A percentile compares a stretch with the other conserved stretches of the same genome.
phyloP scores from a whole-genome alignment of 345 rosid genomes.

The Rhodomyrtus tomentosa region DNA sequence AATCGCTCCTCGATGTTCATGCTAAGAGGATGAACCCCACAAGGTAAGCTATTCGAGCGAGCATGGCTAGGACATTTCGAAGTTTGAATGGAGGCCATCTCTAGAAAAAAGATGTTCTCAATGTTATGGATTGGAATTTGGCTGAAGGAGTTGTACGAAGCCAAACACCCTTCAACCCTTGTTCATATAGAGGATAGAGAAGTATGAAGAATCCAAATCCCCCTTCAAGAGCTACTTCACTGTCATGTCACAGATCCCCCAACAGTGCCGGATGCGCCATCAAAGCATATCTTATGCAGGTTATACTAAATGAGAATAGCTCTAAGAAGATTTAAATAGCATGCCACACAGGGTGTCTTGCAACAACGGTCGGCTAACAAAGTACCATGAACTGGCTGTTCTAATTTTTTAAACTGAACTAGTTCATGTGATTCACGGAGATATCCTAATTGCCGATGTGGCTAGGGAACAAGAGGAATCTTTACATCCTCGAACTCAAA shows the following conservation, averaged over 20 bases:
- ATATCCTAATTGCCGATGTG: not conserved
- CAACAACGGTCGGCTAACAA: not conserved
- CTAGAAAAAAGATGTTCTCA: not conserved
- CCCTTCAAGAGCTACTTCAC: not conserved
- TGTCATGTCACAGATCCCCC: not conserved
- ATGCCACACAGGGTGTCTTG: not conserved
- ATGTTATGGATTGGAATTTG: not conserved
- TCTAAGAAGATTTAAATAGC: not conserved
- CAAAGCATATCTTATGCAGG: not conserved
- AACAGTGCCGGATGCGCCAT: not conserved
- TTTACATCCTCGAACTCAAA: not conserved
- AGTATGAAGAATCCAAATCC: not conserved
- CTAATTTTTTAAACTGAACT: not conserved
- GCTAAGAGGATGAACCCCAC: not conserved
- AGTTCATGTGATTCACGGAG: not conserved
- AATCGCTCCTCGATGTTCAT: not conserved
- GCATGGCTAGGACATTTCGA: not conserved
- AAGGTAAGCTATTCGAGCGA: not conserved
- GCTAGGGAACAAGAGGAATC: not conserved
- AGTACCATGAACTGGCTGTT: not conserved
- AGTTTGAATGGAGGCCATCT: not conserved
- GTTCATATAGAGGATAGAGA: not conserved
- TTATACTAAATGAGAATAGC: too few relatives aligned
- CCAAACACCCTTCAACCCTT: not conserved
- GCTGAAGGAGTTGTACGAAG: not conserved